phyloP scores from a whole-genome alignment of 176 grass and related monocot species.

The Aegilops speltoides region DNA sequence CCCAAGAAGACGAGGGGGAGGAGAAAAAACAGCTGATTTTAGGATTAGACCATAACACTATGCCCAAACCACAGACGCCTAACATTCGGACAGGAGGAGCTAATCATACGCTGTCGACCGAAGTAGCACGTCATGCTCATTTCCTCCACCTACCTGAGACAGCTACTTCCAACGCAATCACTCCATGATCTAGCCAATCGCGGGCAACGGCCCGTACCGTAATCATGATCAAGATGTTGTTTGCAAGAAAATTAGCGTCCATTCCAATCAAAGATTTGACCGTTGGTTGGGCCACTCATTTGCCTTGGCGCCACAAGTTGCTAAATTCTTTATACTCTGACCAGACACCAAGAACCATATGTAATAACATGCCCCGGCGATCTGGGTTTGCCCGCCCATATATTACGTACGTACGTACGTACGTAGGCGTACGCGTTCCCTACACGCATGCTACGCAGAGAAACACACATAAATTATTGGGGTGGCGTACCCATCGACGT shows the following conservation, averaged over 20 bases:
- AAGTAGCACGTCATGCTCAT: neutral
- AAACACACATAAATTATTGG: neutral
- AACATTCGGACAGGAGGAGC: no score
- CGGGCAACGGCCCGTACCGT: neutral
- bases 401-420: neutral
- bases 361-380: no score
- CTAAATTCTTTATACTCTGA: neutral
- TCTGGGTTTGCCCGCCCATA: no score
- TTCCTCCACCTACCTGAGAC: slow-evolving; percentile 1
- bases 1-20: no score
- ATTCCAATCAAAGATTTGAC: slow-evolving; percentile 10
- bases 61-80: no score
- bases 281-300: neutral
- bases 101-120: neutral
- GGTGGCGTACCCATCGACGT: neutral
- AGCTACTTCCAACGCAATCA: neutral
- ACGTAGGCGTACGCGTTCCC: neutral
- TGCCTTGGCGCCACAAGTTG: neutral
- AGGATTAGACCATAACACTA: no score
- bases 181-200: neutral
- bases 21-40: no score
- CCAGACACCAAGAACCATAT: neutral
- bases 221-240: neutral
- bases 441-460: neutral
- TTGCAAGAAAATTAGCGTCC: neutral